Percentiles rank a stretch among this genome's conserved stretches.
These are phyloP conservation scores for Aspergillus neotritici DNA, from an alignment of 2,329 filamentous ascomycete genomes.

Conservation along the genomic window DNA sequence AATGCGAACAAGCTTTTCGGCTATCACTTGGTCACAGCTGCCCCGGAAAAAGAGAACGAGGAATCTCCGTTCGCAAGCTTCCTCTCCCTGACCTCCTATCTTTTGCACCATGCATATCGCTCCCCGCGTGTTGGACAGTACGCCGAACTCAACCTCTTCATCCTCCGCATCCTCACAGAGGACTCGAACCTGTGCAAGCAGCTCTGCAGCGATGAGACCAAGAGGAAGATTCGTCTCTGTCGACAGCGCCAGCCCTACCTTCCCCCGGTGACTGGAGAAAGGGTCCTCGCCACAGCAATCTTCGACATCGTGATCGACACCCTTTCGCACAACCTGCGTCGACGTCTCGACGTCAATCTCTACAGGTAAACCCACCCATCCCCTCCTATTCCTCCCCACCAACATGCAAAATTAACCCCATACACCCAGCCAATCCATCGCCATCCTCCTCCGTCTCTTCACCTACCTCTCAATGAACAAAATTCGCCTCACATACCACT, in stretches of 20 bases:
- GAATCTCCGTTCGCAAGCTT: slow-evolving; percentile 75
- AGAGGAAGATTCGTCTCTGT: slow-evolving; percentile 71
- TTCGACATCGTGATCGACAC: slow-evolving; percentile 85
- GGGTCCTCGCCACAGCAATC: slow-evolving; percentile 68
- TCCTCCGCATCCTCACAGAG: slow-evolving; percentile 79
- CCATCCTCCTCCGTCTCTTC: slow-evolving; percentile 74
- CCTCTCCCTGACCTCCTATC: slow-evolving; percentile 83
- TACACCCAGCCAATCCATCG: slow-evolving; percentile 58
- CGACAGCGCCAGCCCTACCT: slow-evolving; percentile 83
- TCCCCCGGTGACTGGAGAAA: slow-evolving; percentile 65
- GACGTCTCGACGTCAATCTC: slow-evolving; percentile 75
- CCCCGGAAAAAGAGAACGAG: slow-evolving; percentile 55
- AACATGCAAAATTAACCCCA: slow-evolving; percentile 3
- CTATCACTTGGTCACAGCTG: slow-evolving; percentile 66
- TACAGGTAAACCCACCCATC: slow-evolving; percentile 54
- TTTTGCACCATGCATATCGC: slow-evolving; percentile 87
- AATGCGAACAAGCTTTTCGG: slow-evolving; percentile 95
- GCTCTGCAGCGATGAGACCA: slow-evolving; percentile 73
- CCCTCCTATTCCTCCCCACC: neutral
- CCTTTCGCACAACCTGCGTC: slow-evolving; percentile 87
- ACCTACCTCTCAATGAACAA: slow-evolving; percentile 78
- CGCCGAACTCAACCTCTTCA: slow-evolving; percentile 76
- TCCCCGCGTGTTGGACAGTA: slow-evolving; percentile 74
- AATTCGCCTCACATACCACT: slow-evolving; percentile 81
- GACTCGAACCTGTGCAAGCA: slow-evolving; percentile 76